Base-by-base conservation (phyloP, 2,329 filamentous ascomycete species). In the Mollisiaceae sp. region DNA sequence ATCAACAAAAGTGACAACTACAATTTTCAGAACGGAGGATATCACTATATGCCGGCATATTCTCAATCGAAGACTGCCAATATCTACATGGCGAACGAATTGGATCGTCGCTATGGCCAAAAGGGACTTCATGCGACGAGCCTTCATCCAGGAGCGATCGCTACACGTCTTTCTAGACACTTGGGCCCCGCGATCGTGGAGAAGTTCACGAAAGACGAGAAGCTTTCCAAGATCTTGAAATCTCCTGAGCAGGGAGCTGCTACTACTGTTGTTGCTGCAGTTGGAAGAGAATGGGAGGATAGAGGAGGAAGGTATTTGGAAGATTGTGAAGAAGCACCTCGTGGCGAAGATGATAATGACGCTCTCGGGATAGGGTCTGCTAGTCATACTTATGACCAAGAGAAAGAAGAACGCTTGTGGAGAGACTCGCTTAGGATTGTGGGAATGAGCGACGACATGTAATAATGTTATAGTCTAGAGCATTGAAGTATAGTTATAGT, bases 51-150 rank as follows among this genome's bases (percentile, higher is more conserved):
- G 68, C 39, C 65, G 2, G 75, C 78, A 0, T 84, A 83, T 66
- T 79, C 75, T 0, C 77, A 81, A 64, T 70, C 73, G 41, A 84
- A 84, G 68, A 76, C 77, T 0, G 81, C 81, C 4, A 82, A 81
- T 64, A 78, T 84, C 27, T 82, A 77, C 61, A 79, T 80, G 69
- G 77, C 82, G 14, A 82, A 80, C 65, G 76, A 81, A 65, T 76
- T 84, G 24, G 81, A 83, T 36, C 77, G 81, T 4, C 76, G 75
- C 0, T 83, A 81, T 65, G 79, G 78, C 2, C 41, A 68, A 0
- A 64, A 71, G 4, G 77, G 78, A 15, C 65, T 83, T 2, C 80
- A 79, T 60, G 80, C 73, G 0, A 71, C 75, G 3, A 77, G 75
- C 55, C 61, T 84, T 4, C 78, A 82, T 66, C 83, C 81, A 0